Percentiles rank a stretch among this genome's conserved stretches.
phyloP scores from a whole-genome alignment of 176 grass and related monocot species.

The Juncus effusus region DNA sequence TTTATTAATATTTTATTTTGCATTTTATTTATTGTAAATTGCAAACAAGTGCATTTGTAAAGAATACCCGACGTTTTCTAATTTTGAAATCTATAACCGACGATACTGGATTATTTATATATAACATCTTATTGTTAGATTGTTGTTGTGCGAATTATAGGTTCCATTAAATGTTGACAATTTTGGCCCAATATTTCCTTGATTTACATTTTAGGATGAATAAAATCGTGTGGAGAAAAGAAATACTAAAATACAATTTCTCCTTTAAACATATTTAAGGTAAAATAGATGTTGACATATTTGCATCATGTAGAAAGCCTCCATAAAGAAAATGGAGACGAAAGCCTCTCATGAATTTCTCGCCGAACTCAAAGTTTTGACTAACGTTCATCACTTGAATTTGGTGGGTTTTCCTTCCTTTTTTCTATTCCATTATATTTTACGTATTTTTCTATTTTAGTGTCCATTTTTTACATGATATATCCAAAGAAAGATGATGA shows the following conservation, averaged over 20 bases:
- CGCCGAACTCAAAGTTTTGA: conserved; percentile 95
- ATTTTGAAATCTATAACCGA: neutral
- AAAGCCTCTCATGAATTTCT: conserved; percentile 79
- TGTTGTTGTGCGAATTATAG: no score
- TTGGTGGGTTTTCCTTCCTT: conserved; percentile 43
- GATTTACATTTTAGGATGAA: no score
- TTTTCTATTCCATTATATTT: neutral
- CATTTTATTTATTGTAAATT: conserved; percentile 18
- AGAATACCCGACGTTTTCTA: no score
- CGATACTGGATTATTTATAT: no score
- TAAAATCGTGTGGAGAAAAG: no score
- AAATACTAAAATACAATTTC: neutral
- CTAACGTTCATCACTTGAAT: conserved; percentile 98
- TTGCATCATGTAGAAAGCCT: conserved; percentile 58
- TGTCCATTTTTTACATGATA: neutral
- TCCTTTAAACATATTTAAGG: conserved; percentile 13
- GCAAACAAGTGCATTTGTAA: neutral
- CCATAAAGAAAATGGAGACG: conserved; percentile 98
- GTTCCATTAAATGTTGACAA: no score
- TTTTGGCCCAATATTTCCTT: no score
- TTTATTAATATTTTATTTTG: no score
- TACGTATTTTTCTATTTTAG: neutral
- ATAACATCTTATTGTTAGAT: no score
- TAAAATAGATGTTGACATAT: conserved; percentile 18
- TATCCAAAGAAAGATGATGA: neutral